Conservation (phyloP, 495 filamentous ascomycete genomes). For the Gamarada debralockiae region DNA sequence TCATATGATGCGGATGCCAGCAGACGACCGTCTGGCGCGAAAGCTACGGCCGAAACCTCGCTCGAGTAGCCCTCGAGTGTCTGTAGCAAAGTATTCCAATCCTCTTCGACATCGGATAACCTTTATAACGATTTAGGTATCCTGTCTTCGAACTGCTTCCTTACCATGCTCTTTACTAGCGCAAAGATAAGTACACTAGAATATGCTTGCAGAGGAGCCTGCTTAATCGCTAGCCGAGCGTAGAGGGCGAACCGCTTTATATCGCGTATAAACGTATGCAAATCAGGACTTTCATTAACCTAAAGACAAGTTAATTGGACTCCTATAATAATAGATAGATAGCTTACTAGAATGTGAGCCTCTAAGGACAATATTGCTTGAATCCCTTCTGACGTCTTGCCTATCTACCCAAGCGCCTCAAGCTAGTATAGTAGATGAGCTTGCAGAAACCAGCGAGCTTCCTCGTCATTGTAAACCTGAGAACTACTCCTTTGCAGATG, state of each 20-base stretch:
- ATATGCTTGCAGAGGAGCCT: conserved; percentile 27
- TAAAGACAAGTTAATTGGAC: too few relatives aligned
- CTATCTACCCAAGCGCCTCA: neutral
- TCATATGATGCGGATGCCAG: too few relatives aligned
- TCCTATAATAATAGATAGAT: too few relatives aligned
- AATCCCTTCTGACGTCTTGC: too few relatives aligned
- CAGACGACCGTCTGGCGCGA: too few relatives aligned
- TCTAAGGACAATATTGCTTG: too few relatives aligned
- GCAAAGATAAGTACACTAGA: conserved; percentile 25
- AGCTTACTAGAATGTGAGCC: too few relatives aligned
- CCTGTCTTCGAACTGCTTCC: conserved; percentile 1
- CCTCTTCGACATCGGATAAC: neutral
- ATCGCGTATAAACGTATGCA: conserved; percentile 9
- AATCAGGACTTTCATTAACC: conserved; percentile 1
- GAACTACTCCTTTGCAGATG: conserved; percentile 5
- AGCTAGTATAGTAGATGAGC: conserved; percentile 3
- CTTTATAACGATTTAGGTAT: neutral
- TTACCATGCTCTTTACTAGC: conserved; percentile 23
- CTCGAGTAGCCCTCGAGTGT: too few relatives aligned
- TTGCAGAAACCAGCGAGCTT: conserved; percentile 3
- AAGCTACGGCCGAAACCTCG: too few relatives aligned
- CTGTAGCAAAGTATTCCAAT: neutral
- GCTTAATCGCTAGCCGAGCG: conserved; percentile 16
- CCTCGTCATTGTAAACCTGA: neutral
- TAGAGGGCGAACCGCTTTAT: conserved; percentile 2